Percentiles rank a stretch among this genome's conserved stretches.
These are phyloP conservation scores for Didymosphaeria variabile DNA, from an alignment of 2,329 filamentous ascomycete genomes.

Conservation along the genomic window DNA sequence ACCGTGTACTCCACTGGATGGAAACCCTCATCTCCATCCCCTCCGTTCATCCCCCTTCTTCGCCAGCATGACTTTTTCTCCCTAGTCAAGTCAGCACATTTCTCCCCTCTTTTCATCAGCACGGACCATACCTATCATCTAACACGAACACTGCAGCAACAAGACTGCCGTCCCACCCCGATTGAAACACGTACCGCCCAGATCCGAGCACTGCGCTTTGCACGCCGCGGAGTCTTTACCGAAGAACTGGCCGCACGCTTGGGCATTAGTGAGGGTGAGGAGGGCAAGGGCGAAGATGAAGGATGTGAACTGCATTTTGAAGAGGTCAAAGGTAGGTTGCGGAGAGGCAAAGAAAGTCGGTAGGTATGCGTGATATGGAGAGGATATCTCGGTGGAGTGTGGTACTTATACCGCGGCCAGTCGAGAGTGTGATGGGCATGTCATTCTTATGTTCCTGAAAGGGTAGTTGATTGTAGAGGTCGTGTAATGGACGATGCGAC, in stretches of 20 bases:
- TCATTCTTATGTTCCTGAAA: too few species aligned
- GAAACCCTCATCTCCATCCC: too few species aligned
- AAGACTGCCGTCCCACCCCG: slow-evolving; percentile 7
- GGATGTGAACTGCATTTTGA: slow-evolving; percentile 12
- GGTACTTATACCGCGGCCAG: too few species aligned
- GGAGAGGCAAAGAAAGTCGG: neutral
- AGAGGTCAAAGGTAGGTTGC: neutral
- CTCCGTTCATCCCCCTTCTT: too few species aligned
- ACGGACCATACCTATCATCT: neutral
- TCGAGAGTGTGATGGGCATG: too few species aligned
- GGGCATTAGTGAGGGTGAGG: neutral
- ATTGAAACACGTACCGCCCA: slow-evolving; percentile 12
- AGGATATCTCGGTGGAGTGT: neutral
- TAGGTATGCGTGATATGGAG: neutral
- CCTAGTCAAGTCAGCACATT: neutral
- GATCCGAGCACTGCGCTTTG: slow-evolving; percentile 14
- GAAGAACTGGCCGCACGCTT: slow-evolving; percentile 16
- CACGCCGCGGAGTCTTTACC: slow-evolving; percentile 10
- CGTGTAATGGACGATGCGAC: too few species aligned
- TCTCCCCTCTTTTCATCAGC: neutral
- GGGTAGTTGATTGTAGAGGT: too few species aligned
- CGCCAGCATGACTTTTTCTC: too few species aligned
- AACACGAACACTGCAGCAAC: slow-evolving; percentile 11
- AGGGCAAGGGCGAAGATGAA: slow-evolving; percentile 6
- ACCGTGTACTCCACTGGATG: too few species aligned